Base-by-base conservation (phyloP, 345 rosid species). In the Pistacia atlantica region DNA sequence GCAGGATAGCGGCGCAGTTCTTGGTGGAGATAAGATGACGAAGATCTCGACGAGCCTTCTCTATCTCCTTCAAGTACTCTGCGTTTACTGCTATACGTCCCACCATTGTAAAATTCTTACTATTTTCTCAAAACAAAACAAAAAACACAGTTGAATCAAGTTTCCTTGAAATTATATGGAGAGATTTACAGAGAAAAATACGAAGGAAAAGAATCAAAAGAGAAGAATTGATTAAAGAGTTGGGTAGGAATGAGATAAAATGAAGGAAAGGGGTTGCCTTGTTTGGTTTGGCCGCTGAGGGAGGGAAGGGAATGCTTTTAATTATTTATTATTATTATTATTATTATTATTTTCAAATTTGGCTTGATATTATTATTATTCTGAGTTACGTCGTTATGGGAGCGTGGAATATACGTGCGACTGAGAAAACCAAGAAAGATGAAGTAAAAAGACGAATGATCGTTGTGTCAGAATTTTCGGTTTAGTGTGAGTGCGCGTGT, bases 1-100 rank as follows among this genome's bases (percentile, higher is more conserved):
- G 97, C 92, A 95, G 87, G 74, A 95, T 77, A 68, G 97, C 95
- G 82, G 97, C 92, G 56, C 97, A 95, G 72, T 75, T 83, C 60
- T 76, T 85, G 80, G 79, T 81, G 65, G 83, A 87, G 79, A 95
- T 91, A 75, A 95, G 93, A 81, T 86, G 89, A 7, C 98, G 89
- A 76, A 95, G 97, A 71, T 85, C 86, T 49, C 97, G 81, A 58
- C 95, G 97, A 83, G 87, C 83, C 73, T 78, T 91, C 71, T 91
- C 94, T 4, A 87, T 85, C 83, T 93, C 95, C 76, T 90, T 90
- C 71, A 84, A 78, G 83, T 93, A 93, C 71, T 79, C 85, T 59
- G 84, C 79, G 59, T 89, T 83, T 14, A 90, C 88, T 1, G 38
- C 65, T 9, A 76, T 28, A 22, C 33, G 51, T 38, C 63, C 72